Evolutionary conservation across 306 rosid genomes (phyloP).

Genomic region (Vicia sativa): DNA sequence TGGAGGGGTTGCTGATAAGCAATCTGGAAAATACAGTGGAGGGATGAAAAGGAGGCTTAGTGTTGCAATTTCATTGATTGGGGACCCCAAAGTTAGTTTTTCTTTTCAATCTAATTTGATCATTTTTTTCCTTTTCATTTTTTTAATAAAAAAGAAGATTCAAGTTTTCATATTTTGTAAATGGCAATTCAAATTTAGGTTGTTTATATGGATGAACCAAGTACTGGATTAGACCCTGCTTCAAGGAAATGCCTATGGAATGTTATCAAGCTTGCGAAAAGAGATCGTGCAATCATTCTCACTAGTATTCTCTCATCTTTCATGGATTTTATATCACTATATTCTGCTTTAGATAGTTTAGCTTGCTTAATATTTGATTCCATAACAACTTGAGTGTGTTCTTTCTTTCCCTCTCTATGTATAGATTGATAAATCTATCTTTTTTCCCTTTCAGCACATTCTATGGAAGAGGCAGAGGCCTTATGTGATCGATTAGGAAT

Average conservation of each 20-base stretch:
- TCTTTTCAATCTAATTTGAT: slow-evolving; percentile 22
- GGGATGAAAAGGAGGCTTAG: slow-evolving; percentile 96
- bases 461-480: slow-evolving; percentile 96
- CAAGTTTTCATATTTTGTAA: slow-evolving; percentile 3
- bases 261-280: slow-evolving; percentile 74
- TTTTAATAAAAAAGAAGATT: slow-evolving; percentile 3
- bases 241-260: slow-evolving; percentile 84
- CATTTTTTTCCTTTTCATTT: neutral
- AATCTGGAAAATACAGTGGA: slow-evolving; percentile 77
- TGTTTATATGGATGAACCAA: slow-evolving; percentile 95
- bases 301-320: slow-evolving; percentile 60
- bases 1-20: slow-evolving; percentile 78
- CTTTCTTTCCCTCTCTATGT: neutral
- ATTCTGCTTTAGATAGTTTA: slow-evolving; percentile 17
- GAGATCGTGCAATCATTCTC: slow-evolving; percentile 78
- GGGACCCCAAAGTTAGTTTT: slow-evolving; percentile 72
- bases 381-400: slow-evolving; percentile 1
- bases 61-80: slow-evolving; percentile 83
- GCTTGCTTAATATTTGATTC: slow-evolving; percentile 11
- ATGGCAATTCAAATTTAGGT: slow-evolving; percentile 51
- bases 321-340: slow-evolving; percentile 21
- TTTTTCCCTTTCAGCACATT: slow-evolving; percentile 71
- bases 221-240: slow-evolving; percentile 89
- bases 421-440: slow-evolving; percentile 32
- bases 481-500: slow-evolving; percentile 83